Evolutionary conservation across 768 basidiomycete species (phyloP).

Genomic region (Cyathus striatus): DNA sequence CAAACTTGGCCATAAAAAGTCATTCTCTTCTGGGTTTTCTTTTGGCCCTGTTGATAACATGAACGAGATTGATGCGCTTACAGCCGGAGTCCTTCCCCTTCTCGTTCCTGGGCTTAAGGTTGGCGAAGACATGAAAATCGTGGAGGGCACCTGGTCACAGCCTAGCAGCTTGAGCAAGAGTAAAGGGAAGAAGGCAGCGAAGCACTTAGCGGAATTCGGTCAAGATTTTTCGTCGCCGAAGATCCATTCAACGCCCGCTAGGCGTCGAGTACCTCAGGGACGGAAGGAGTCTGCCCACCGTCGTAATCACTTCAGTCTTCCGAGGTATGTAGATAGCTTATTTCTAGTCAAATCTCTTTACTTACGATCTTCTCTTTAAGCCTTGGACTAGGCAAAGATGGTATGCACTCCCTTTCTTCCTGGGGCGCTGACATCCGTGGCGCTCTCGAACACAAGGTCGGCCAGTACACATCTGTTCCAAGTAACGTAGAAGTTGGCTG

Average conservation of each 20-base stretch:
- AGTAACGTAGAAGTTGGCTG: constrained; percentile 35
- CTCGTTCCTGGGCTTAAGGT: constrained; percentile 63
- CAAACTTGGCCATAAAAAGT: constrained; percentile 53
- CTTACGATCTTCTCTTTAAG: constrained; percentile 24
- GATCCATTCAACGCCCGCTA: constrained; percentile 59
- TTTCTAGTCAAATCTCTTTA: background rate
- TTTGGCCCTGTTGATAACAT: constrained; percentile 53
- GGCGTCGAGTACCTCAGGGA: constrained; percentile 22
- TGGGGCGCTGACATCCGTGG: constrained; percentile 53
- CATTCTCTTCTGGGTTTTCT: constrained; percentile 59
- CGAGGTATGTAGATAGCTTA: constrained; percentile 41
- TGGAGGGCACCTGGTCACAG: constrained; percentile 35
- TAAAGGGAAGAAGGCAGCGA: constrained; percentile 29
- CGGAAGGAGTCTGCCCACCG: constrained; percentile 51
- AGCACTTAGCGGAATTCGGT: constrained; percentile 37
- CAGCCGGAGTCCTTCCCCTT: constrained; percentile 62
- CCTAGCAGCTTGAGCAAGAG: constrained; percentile 35
- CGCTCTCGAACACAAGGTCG: constrained; percentile 39
- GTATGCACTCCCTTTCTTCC: constrained; percentile 40
- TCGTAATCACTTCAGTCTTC: constrained; percentile 61
- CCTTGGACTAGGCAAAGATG: constrained; percentile 58
- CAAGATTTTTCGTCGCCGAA: constrained; percentile 52
- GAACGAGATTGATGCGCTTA: constrained; percentile 67
- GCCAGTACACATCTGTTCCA: constrained; percentile 31
- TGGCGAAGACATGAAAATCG: constrained; percentile 51